Evolutionary conservation across 2,329 filamentous ascomycete genomes (phyloP), one percentile per base, ranked within the genome.

Genomic region (Penicillium sp.): DNA sequence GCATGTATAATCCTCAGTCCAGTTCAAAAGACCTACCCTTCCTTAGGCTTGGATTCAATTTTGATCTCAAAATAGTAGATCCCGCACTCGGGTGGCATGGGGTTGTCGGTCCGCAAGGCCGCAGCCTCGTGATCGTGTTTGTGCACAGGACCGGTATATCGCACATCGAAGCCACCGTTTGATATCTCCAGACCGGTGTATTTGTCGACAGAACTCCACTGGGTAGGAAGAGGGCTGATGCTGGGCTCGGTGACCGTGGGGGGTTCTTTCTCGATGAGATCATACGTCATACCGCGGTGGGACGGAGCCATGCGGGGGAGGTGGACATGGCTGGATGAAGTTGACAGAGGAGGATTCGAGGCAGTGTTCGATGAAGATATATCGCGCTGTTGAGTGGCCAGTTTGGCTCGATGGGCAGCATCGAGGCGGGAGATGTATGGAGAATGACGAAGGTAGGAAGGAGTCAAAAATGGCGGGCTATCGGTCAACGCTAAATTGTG

Each of bases 1-100:
- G 3, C 39, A 11, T 21, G 19, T 11, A 7, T 5, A 22, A 13
- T 1, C n/a, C 19, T 22, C 19, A 26, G 19, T 21, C 19, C 29
- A 47, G 61, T 53, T 67, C 60, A 52, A 52, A n/a, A 2, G 3
- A 66, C 82, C 62, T 79, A 87, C 85, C 85, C 85, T 66, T 90
- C 88, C 69, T 88, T 87, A 51, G 84, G 84, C 67, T 87, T 86
- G 8, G 85, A 84, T 50, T 87, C 72, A 48, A 91, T 83, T 9
- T 84, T 84, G 33, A 87, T 80, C 68, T 99, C 95, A 70, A 87
- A 99, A 73, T 99, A 99, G 74, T 96, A 99, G 58, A 99, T 88
- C 2, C 95, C 95, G 64, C 90, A 95, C 69, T 96, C 89, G 35
- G 86, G 82, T 4, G 95, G 92, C 86, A 98, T 97, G 48, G 87